A percentile compares a stretch with the other conserved stretches of the same genome.
Evolutionary conservation across 2,329 filamentous ascomycete genomes (phyloP).

Genomic region (Xylariaceae sp.): DNA sequence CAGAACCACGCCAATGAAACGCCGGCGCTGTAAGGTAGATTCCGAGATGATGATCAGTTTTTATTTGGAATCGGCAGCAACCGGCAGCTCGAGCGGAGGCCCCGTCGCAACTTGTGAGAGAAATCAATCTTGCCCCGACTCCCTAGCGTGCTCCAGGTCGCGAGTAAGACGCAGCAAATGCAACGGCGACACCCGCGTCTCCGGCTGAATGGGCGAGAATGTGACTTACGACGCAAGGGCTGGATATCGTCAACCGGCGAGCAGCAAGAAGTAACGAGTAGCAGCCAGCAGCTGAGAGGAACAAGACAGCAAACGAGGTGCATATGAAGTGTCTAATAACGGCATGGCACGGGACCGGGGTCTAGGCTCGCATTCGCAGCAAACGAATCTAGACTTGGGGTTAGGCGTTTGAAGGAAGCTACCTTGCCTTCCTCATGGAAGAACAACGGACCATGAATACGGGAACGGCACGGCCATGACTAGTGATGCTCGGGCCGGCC

Average conservation of each 20-base stretch:
- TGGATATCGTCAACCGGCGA: too few species aligned
- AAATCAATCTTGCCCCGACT: background rate
- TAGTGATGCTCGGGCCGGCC: constrained; percentile 10
- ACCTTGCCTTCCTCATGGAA: background rate
- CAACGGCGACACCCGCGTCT: background rate
- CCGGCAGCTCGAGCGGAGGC: background rate
- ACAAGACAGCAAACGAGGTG: background rate
- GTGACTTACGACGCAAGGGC: background rate
- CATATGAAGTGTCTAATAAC: constrained; percentile 7
- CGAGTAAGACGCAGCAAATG: background rate
- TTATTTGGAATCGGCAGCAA: background rate
- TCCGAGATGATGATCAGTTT: background rate
- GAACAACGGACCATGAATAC: background rate
- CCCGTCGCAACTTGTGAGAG: background rate
- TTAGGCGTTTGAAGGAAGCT: background rate
- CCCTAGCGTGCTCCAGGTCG: background rate
- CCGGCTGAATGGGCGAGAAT: background rate
- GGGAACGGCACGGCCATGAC: constrained; percentile 1
- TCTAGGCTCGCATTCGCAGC: background rate
- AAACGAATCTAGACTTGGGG: background rate
- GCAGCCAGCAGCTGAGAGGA: too few species aligned
- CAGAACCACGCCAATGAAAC: background rate
- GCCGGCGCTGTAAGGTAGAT: background rate
- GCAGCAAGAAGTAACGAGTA: too few species aligned
- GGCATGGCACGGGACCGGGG: background rate